Conservation (phyloP, 768 basidiomycete species). For the Fistulinella prunicolor region DNA sequence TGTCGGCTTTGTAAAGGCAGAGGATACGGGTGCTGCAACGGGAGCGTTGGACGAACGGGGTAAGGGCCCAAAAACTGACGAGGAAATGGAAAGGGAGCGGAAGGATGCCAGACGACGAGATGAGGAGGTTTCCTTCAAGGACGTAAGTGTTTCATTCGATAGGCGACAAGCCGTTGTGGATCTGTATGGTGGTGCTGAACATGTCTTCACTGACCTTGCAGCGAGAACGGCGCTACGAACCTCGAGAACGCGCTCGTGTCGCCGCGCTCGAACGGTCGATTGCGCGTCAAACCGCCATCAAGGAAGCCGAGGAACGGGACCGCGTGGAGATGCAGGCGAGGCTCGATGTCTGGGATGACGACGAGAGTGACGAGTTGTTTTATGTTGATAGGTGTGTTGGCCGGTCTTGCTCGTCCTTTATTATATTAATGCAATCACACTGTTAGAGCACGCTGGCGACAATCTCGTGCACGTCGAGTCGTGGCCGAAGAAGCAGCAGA, state of each 20-base stretch:
- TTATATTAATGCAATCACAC: neutral
- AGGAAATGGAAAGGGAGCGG: slow-evolving; percentile 81
- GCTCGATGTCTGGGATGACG: slow-evolving; percentile 89
- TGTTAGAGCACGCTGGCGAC: slow-evolving; percentile 80
- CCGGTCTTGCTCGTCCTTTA: neutral
- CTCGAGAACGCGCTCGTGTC: slow-evolving; percentile 81
- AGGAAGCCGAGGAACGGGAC: slow-evolving; percentile 78
- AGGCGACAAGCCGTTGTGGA: too few relatives aligned
- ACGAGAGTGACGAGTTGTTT: slow-evolving; percentile 89
- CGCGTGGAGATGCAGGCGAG: slow-evolving; percentile 74
- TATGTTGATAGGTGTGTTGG: slow-evolving; percentile 79
- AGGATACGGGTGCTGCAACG: slow-evolving; percentile 42
- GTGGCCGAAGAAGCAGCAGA: slow-evolving; percentile 81
- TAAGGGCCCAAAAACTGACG: slow-evolving; percentile 68
- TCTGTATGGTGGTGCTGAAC: slow-evolving; percentile 1
- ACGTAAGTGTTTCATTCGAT: slow-evolving; percentile 52
- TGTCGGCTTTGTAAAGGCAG: slow-evolving; percentile 77
- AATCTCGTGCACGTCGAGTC: slow-evolving; percentile 65
- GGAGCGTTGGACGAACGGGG: slow-evolving; percentile 35
- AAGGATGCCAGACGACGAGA: slow-evolving; percentile 73
- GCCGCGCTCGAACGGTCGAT: slow-evolving; percentile 73
- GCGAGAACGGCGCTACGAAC: slow-evolving; percentile 94
- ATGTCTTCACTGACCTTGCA: slow-evolving; percentile 29
- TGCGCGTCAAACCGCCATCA: slow-evolving; percentile 63
- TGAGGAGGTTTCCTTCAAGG: slow-evolving; percentile 81